Percentiles rank a stretch among this genome's conserved stretches.
Evolutionary conservation across 2,329 filamentous ascomycete species (phyloP).

Genomic region (Escovopsis sp.): DNA sequence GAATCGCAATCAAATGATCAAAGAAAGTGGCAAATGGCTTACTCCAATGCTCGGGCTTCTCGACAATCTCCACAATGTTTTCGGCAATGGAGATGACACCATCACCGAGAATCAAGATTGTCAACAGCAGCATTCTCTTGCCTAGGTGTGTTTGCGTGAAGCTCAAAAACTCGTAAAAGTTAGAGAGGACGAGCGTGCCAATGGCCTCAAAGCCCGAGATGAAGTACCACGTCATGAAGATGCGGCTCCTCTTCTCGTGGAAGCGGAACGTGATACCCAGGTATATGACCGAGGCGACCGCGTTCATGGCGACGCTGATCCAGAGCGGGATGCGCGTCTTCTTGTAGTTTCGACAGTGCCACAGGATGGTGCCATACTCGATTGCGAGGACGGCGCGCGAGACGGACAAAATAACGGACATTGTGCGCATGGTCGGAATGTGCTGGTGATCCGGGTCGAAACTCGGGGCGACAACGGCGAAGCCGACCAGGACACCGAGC

Average conservation of each 20-base stretch:
- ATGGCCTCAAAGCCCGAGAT: conserved; percentile 38
- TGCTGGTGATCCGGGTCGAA: conserved; percentile 26
- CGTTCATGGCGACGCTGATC: conserved; percentile 21
- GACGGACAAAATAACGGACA: conserved; percentile 34
- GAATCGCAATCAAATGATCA: too few species aligned
- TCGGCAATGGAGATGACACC: conserved; percentile 44
- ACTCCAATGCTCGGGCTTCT: conserved; percentile 27
- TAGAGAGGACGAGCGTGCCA: conserved; percentile 36
- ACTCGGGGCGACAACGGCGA: conserved; percentile 42
- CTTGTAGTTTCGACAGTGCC: conserved; percentile 27
- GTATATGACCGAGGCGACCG: conserved; percentile 23
- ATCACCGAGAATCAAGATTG: conserved; percentile 52
- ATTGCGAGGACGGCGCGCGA: conserved; percentile 38
- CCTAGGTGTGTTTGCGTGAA: conserved; percentile 49
- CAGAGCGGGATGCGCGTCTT: conserved; percentile 21
- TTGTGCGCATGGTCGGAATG: conserved; percentile 22
- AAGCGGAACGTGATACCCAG: conserved; percentile 28
- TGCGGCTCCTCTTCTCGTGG: conserved; percentile 16
- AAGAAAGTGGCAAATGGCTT: conserved; percentile 2
- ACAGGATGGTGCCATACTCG: conserved; percentile 36
- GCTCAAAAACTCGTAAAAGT: conserved; percentile 39
- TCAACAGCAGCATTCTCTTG: conserved; percentile 48
- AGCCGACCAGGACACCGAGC: conserved; percentile 50
- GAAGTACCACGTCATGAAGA: conserved; percentile 35
- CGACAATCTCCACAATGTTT: conserved; percentile 35